Conservation (phyloP, 1,284 basidiomycete species). For the Melampsora americana region DNA sequence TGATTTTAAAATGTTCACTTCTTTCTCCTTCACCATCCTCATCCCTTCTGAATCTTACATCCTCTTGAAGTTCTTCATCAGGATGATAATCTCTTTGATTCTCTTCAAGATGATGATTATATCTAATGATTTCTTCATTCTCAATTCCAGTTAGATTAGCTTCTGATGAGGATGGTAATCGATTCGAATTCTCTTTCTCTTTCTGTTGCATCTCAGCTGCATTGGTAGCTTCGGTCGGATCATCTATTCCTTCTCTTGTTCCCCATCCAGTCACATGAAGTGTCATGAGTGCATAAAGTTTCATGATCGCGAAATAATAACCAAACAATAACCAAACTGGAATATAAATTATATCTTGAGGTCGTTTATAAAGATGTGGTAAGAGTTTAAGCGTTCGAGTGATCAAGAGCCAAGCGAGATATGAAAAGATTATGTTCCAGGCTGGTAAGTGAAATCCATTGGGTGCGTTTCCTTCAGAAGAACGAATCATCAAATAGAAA, state of each 20-base stretch:
- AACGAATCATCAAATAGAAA: conserved; percentile 70
- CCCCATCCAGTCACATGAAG: conserved; percentile 86
- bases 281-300: conserved; percentile 75
- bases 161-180: background rate
- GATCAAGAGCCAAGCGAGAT: conserved; percentile 70
- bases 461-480: conserved; percentile 64
- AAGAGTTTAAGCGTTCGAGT: conserved; percentile 81
- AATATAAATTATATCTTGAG: conserved; percentile 79
- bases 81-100: too few species aligned
- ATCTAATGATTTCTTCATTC: too few species aligned
- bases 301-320: conserved; percentile 83
- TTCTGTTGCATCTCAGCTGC: conserved; percentile 10
- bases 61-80: too few species aligned
- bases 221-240: conserved; percentile 34
- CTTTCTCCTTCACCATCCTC: too few species aligned
- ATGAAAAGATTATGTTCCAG: conserved; percentile 63
- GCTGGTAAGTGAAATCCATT: conserved; percentile 85
- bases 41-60: too few species aligned
- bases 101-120: too few species aligned
- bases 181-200: background rate
- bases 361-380: conserved; percentile 79
- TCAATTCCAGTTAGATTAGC: too few species aligned
- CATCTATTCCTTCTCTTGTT: conserved; percentile 79
- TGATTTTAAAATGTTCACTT: too few species aligned
- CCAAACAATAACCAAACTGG: conserved; percentile 87